Evolutionary conservation across 1,139 yeast species (phyloP).

Genomic region (Magnusiomyces magnusii): DNA sequence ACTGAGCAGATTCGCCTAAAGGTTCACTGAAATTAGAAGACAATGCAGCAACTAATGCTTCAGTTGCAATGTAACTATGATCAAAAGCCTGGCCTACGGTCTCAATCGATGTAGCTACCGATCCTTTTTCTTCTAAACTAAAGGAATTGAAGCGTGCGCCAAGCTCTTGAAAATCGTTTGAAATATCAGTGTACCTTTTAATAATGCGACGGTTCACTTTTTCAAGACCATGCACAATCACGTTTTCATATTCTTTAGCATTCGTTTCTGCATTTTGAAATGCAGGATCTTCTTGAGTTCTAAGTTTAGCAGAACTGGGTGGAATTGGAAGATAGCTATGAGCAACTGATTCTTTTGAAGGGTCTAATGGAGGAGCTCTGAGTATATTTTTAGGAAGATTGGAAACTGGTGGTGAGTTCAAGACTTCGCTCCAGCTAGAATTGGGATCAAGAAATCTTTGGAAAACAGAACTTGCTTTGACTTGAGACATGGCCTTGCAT

Average conservation of each 20-base stretch:
- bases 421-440: slow-evolving; percentile 60
- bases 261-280: slow-evolving; percentile 41
- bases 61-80: slow-evolving; percentile 58
- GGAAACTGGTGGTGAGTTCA: slow-evolving; percentile 51
- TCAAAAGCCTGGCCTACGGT: slow-evolving; percentile 78
- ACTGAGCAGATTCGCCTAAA: slow-evolving; percentile 71
- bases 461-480: slow-evolving; percentile 56
- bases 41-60: slow-evolving; percentile 57
- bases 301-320: slow-evolving; percentile 36
- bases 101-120: slow-evolving; percentile 50
- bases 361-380: slow-evolving; percentile 48
- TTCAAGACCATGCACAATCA: slow-evolving; percentile 52
- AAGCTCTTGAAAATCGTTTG: slow-evolving; percentile 59
- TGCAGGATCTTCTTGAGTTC: slow-evolving; percentile 31
- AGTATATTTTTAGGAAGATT: slow-evolving; percentile 46
- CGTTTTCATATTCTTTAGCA: slow-evolving; percentile 49
- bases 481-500: slow-evolving; percentile 51
- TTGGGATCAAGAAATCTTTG: slow-evolving; percentile 78
- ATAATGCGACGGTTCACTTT: slow-evolving; percentile 59
- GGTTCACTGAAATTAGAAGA: slow-evolving; percentile 78
- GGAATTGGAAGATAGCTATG: slow-evolving; percentile 64
- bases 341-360: slow-evolving; percentile 45
- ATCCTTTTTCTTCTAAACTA: slow-evolving; percentile 52
- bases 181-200: slow-evolving; percentile 54
- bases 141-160: slow-evolving; percentile 69